These are phyloP conservation scores for Postia placenta DNA, from an alignment of 768 basidiomycete genomes.

Conservation along the genomic window DNA sequence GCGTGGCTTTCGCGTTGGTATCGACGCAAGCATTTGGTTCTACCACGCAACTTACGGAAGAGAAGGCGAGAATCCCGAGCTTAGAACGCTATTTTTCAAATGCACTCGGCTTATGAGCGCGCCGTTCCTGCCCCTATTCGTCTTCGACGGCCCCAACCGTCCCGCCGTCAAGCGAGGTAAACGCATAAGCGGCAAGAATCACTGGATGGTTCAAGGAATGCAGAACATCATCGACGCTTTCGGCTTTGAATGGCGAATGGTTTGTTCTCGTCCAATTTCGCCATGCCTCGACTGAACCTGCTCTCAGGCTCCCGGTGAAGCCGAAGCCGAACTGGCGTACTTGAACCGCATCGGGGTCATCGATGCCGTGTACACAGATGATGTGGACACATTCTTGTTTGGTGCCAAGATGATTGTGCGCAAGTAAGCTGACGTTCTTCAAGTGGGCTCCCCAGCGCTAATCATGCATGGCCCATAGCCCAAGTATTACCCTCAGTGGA, in stretches of 20 bases:
- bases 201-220: conserved; percentile 70
- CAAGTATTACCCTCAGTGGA: conserved; percentile 67
- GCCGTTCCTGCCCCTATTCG: conserved; percentile 83
- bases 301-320: conserved; percentile 81
- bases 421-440: conserved; percentile 47
- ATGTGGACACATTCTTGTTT: conserved; percentile 90
- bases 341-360: conserved; percentile 77
- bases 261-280: conserved; percentile 27
- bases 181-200: conserved; percentile 51
- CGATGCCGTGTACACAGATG: conserved; percentile 87
- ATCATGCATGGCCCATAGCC: conserved; percentile 36
- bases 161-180: conserved; percentile 79
- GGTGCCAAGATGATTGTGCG: conserved; percentile 79
- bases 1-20: conserved; percentile 77
- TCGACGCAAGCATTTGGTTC: conserved; percentile 82
- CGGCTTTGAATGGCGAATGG: conserved; percentile 73
- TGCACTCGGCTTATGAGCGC: conserved; percentile 71
- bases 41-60: conserved; percentile 70
- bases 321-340: conserved; percentile 89
- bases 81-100: conserved; percentile 81
- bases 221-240: conserved; percentile 74
- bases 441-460: background rate
- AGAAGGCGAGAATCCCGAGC: conserved; percentile 83
- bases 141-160: conserved; percentile 86
- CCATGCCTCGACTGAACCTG: conserved; percentile 20